These are phyloP conservation scores for Ganoderma leucocontextum DNA, from an alignment of 1,284 basidiomycete genomes.

Conservation along the genomic window DNA sequence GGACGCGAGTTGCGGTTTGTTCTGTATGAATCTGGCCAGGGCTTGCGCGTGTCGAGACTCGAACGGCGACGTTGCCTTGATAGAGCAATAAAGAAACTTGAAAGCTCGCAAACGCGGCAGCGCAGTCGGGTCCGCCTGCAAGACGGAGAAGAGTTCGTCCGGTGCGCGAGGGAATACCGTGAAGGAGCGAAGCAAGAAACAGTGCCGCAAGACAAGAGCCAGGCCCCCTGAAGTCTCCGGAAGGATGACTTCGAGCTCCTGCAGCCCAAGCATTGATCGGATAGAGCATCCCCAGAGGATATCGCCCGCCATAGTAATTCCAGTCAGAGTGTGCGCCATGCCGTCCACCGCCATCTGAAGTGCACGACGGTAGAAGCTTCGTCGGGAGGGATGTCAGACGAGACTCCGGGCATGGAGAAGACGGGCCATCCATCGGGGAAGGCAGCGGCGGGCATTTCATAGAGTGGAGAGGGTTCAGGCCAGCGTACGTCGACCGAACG, in stretches of 20 bases:
- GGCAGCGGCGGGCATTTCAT: no score
- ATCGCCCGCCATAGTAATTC: not conserved
- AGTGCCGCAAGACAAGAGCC: not conserved
- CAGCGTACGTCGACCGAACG: not conserved
- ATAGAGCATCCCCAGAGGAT: not conserved
- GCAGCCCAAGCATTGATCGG: conserved; percentile 6
- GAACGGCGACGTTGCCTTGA: not conserved
- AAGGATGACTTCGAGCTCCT: conserved; percentile 9
- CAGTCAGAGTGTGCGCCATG: not conserved
- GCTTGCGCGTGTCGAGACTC: not conserved
- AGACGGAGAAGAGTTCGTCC: not conserved
- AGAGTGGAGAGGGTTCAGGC: no score
- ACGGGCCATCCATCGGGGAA: not conserved
- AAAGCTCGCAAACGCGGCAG: not conserved
- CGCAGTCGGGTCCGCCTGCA: not conserved
- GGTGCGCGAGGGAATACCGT: not conserved
- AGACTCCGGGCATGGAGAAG: not conserved
- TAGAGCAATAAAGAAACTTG: not conserved
- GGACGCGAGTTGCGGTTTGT: not conserved
- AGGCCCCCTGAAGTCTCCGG: not conserved
- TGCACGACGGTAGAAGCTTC: not conserved
- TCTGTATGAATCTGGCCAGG: not conserved
- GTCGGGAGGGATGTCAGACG: not conserved
- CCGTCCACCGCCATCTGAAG: not conserved
- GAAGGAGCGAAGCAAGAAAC: not conserved